Evolutionary conservation across 2,329 filamentous ascomycete species (phyloP).

Genomic region (Alternaria rosae): DNA sequence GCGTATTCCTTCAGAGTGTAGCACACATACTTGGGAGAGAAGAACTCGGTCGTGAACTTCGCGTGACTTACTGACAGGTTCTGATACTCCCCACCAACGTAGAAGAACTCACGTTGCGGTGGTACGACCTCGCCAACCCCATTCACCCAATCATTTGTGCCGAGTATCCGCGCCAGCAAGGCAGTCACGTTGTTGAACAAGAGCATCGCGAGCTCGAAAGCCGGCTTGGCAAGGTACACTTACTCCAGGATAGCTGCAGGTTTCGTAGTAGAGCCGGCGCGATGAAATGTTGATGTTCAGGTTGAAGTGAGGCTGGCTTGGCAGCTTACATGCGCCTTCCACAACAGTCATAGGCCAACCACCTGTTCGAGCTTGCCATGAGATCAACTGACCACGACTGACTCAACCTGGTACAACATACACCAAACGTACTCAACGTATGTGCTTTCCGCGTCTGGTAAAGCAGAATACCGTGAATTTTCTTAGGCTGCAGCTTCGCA

Average conservation of each 20-base stretch:
- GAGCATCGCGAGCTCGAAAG: neutral
- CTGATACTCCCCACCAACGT: conserved; percentile 33
- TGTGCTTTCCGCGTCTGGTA: too few species aligned
- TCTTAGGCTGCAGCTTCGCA: too few species aligned
- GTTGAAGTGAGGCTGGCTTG: neutral
- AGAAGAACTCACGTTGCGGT: conserved; percentile 30
- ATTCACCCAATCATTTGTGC: neutral
- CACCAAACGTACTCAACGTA: too few species aligned
- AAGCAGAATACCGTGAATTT: too few species aligned
- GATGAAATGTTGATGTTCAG: neutral
- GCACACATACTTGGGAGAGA: rapidly evolving
- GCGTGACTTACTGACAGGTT: conserved; percentile 20
- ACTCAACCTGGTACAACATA: too few species aligned
- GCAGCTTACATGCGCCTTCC: neutral
- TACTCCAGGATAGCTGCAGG: neutral
- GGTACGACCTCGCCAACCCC: neutral
- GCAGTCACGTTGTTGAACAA: neutral
- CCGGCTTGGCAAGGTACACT: rapidly evolving
- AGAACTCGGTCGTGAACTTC: neutral
- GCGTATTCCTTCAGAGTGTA: rapidly evolving
- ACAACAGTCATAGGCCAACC: neutral
- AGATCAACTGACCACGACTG: too few species aligned
- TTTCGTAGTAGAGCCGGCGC: neutral
- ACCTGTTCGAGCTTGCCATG: too few species aligned
- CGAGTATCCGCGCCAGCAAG: neutral